Evolutionary conservation across 352 stramenopile genomes (phyloP), one percentile per base, ranked within the genome.

Genomic region (Aphanomyces invadans): DNA sequence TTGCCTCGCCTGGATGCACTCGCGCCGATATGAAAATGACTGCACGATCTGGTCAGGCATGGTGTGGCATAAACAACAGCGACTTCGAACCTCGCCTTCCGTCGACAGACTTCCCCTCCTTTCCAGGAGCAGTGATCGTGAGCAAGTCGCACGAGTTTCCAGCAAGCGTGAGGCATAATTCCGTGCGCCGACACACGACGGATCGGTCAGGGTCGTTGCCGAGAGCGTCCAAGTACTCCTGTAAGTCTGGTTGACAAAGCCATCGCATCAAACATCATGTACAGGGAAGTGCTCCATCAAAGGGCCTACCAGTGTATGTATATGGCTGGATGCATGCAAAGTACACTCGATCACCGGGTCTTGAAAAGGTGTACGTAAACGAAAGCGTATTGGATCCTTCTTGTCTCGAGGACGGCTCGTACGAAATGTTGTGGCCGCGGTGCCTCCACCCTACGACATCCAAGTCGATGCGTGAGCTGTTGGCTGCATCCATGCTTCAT

Each of bases 1-100:
- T 95, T 3, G 85, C 76, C 65, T 97, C 90, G 4, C 88, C 88
- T 0, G 90, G 89, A 59, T 97, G 90, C 1, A 97, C 88, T n/a
- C 90, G 73, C 1, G 83, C 86, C 2, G 81, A 90, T 32, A 97
- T 38, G n/a, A 97, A 81, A 33, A 96, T 88, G 19, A 89, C 82
- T 86, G 62, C 3, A 21, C 11, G 15, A 57, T 51, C 9, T 33
- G 28, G 48, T 33, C 15, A 55, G 7, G n/a, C n/a, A n/a, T n/a
- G 23, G 15, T 15, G 1, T 57, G 23, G 17, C 51, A 57, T 1
- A 15, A 57, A 57, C 15, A 23, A 60, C 19, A 59, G 57, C n/a
- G 25, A 17, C 15, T 19, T 56, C 73, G 49, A 70, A 90, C 75
- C 77, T 23, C 73, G 76, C 28, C 77, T 76, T 26, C 84, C 80